Percentiles rank a stretch among this genome's conserved stretches.
Evolutionary conservation across 768 basidiomycete species (phyloP).

Genomic region (Tricholoma flavovirens): DNA sequence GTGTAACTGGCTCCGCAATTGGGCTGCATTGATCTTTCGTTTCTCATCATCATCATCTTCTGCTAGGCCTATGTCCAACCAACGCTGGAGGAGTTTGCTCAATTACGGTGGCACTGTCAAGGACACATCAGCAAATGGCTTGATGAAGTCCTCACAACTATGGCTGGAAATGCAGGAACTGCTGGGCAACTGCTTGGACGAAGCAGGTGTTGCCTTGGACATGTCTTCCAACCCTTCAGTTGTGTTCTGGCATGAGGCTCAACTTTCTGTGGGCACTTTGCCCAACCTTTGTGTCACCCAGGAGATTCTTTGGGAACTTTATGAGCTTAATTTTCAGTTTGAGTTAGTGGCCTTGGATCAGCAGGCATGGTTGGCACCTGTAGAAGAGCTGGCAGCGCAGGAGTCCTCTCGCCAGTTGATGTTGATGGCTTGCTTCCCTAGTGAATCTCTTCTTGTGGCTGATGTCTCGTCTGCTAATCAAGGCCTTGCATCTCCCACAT

Average conservation of each 20-base stretch:
- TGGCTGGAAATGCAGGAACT: no score
- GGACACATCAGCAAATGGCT: background rate
- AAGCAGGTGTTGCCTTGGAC: background rate
- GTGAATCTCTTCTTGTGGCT: no score
- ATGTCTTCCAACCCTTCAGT: background rate
- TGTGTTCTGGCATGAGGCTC: background rate
- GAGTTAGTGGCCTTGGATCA: conserved; percentile 1
- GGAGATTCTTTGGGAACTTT: conserved; percentile 6
- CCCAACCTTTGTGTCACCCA: background rate
- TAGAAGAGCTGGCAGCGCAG: background rate
- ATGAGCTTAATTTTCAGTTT: conserved; percentile 1
- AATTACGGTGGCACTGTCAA: background rate
- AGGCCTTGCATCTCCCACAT: no score
- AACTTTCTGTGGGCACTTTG: background rate
- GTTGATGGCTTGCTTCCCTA: no score
- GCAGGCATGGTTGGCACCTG: background rate
- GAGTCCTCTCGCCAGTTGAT: no score
- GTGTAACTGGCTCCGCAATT: no score
- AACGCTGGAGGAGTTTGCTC: background rate
- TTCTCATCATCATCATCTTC: background rate
- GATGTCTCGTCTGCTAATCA: no score
- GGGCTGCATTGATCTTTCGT: background rate
- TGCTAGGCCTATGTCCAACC: background rate
- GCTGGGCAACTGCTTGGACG: no score
- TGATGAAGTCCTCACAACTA: no score